Evolutionary conservation across 2,329 filamentous ascomycete species (phyloP).

Genomic region (Penicillium sp.): DNA sequence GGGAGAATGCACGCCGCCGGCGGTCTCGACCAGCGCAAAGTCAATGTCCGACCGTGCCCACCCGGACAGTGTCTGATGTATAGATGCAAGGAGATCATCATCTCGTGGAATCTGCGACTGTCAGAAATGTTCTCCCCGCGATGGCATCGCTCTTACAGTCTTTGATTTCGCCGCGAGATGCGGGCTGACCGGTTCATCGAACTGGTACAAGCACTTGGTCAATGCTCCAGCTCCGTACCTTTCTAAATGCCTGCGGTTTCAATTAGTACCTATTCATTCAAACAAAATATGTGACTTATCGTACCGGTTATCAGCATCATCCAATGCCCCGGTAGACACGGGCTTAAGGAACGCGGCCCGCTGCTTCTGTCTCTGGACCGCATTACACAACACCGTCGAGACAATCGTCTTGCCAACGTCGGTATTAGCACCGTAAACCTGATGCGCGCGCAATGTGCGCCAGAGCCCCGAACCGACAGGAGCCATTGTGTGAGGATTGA

Average conservation of each 20-base stretch:
- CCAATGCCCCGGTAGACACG: slow-evolving; percentile 70
- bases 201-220: slow-evolving; percentile 69
- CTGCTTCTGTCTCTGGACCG: slow-evolving; percentile 49
- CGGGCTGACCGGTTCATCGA: slow-evolving; percentile 72
- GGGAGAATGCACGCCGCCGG: slow-evolving; percentile 79
- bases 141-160: slow-evolving; percentile 17
- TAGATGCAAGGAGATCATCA: slow-evolving; percentile 50
- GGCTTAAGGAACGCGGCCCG: slow-evolving; percentile 73
- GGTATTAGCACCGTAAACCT: slow-evolving; percentile 82
- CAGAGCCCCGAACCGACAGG: slow-evolving; percentile 64
- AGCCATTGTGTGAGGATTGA: slow-evolving; percentile 33
- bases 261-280: background rate
- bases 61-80: slow-evolving; percentile 47
- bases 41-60: slow-evolving; percentile 43
- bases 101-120: slow-evolving; percentile 50
- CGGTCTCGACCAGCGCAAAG: slow-evolving; percentile 76
- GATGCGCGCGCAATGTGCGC: slow-evolving; percentile 68
- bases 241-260: slow-evolving; percentile 58
- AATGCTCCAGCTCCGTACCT: slow-evolving; percentile 58
- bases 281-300: background rate
- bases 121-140: slow-evolving; percentile 63
- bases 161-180: slow-evolving; percentile 67
- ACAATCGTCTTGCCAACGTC: slow-evolving; percentile 83
- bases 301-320: slow-evolving; percentile 71
- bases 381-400: slow-evolving; percentile 69